Evolutionary conservation across 305 asterid species (phyloP), one percentile per base, ranked within the genome.

Genomic region (Ajuga reptans): DNA sequence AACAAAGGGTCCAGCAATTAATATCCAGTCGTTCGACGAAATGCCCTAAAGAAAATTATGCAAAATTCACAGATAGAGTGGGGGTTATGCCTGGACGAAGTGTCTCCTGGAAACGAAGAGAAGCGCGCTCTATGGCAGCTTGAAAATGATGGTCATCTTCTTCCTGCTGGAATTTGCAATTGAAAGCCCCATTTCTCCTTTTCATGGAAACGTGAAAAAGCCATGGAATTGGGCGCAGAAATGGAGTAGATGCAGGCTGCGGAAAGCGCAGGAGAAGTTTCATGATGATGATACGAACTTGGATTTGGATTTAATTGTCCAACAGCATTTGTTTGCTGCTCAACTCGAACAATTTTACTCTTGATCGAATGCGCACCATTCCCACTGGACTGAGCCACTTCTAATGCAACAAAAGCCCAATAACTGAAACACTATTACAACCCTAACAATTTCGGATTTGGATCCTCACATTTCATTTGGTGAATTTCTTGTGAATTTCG

Each of bases 101-200:
- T 36, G 92, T 83, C 75, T 89, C 98, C 56, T 61, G 84, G 71
- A 77, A 71, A 68, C 98, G 96, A 59, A 87, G 83, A 72, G 84
- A 84, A 31, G 86, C 89, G 42, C 83, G 86, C 52, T 77, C 57
- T 45, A 80, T 39, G 41, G 97, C 92, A 3, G 81, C 80, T 54
- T 77, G 73, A 70, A 75, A 34, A 29, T 68, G 43, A 1, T 50
- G 73, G 73, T 78, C 87, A 34, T 69, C 67, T 11, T 79, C 82
- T 4, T 68, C 65, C 1, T 56, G 24, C 59, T 60, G 64, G 54
- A 71, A 65, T 47, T 68, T 82, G 45, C 86, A 83, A n/a, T 55
- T 78, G 45, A 64, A 55, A 0, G 58, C 11, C 4, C 71, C 64
- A 24, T 33, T 73, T 52, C 29, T 64, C 12, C 8, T 68, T 6